Conservation (phyloP, 2,329 filamentous ascomycete species). For the Nannizziopsis arthrosporioides region DNA sequence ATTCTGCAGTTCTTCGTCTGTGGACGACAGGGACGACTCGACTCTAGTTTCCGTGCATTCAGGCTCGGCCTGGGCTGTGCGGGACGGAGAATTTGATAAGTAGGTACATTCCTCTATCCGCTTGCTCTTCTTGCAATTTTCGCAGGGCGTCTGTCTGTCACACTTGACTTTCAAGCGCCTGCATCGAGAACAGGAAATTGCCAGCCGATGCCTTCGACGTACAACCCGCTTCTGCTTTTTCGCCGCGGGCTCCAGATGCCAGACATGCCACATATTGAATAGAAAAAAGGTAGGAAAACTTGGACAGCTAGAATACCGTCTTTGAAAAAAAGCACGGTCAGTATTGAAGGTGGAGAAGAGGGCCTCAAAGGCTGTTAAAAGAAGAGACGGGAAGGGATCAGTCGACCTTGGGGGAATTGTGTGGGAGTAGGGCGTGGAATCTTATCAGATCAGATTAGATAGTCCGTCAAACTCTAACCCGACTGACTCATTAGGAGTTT, state of each 20-base stretch:
- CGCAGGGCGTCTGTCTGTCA: constrained; percentile 11
- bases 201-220: constrained; percentile 9
- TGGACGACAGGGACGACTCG: not conserved
- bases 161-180: constrained; percentile 13
- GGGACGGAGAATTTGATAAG: not conserved
- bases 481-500: not conserved
- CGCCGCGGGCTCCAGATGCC: constrained; percentile 7
- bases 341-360: not conserved
- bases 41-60: not conserved
- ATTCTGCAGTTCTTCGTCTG: not conserved
- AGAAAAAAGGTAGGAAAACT: not conserved
- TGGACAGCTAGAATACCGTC: not conserved
- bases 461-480: not conserved
- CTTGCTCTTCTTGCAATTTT: constrained; percentile 9
- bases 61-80: not conserved
- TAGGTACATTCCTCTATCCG: constrained; percentile 10
- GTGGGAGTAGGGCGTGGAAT: not conserved
- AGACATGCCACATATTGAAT: constrained; percentile 9
- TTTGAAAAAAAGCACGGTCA: too few relatives aligned
- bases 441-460: constrained; percentile 12
- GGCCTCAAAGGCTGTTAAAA: not conserved
- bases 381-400: not conserved
- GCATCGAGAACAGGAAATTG: constrained; percentile 11
- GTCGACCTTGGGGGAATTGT: not conserved
- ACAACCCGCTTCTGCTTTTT: constrained; percentile 7